Conservation (phyloP, 148 eudicot species). For the Nyssa sinensis region DNA sequence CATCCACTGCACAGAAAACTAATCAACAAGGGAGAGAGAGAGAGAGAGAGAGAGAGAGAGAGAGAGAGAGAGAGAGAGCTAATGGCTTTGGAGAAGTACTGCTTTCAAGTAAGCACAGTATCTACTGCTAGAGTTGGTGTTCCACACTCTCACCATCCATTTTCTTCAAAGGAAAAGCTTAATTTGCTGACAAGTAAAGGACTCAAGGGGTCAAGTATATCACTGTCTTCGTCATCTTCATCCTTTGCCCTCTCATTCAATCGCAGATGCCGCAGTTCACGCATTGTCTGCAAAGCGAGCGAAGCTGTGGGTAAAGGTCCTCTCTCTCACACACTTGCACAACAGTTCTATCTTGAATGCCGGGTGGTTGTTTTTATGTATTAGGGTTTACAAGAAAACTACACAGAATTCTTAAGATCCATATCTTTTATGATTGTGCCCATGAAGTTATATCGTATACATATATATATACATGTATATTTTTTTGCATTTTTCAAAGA, state of each 20-base stretch:
- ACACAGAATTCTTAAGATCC: too few species aligned
- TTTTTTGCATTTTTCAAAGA: too few species aligned
- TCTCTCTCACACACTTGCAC: neutral
- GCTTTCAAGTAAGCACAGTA: conserved; percentile 28
- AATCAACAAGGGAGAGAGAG: conserved; percentile 8
- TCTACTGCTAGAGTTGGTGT: conserved; percentile 19
- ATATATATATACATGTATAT: too few species aligned
- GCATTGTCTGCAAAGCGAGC: conserved; percentile 51
- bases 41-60: conserved; percentile 12
- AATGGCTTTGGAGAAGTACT: conserved; percentile 21
- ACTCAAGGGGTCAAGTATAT: neutral
- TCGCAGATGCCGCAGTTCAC: conserved; percentile 21
- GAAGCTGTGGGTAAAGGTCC: conserved; percentile 53
- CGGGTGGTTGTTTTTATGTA: neutral
- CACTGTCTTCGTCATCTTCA: conserved; percentile 20
- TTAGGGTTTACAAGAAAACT: too few species aligned
- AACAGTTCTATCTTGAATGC: neutral
- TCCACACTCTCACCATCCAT: conserved; percentile 6
- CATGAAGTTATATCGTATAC: too few species aligned
- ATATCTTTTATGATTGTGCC: too few species aligned
- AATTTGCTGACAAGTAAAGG: conserved; percentile 6
- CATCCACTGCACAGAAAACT: neutral
- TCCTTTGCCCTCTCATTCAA: conserved; percentile 14
- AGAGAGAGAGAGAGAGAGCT: conserved; percentile 8
- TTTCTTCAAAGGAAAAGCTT: conserved; percentile 16